Percentiles rank a stretch among this genome's conserved stretches.
Evolutionary conservation across 257 asterid species (phyloP).

Genomic region (Hygrophila difformis): DNA sequence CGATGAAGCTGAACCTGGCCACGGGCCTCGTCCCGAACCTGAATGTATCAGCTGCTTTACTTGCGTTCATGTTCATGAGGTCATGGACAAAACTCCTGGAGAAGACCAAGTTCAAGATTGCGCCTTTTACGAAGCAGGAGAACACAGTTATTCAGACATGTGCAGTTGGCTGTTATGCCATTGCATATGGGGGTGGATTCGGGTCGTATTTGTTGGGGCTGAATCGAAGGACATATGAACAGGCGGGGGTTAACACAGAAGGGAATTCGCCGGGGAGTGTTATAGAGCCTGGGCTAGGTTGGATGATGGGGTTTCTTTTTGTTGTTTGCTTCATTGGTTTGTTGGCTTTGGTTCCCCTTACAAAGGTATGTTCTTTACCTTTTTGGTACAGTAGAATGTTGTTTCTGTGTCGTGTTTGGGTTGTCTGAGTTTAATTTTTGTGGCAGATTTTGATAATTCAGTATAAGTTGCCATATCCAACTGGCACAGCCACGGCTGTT

Average conservation of each 20-base stretch:
- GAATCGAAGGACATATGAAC: constrained; percentile 46
- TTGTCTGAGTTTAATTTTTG: constrained; percentile 3
- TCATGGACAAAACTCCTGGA: constrained; percentile 69
- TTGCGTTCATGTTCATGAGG: constrained; percentile 58
- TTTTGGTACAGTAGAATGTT: not conserved
- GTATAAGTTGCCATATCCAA: constrained; percentile 51
- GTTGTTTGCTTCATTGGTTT: constrained; percentile 58
- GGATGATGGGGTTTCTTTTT: constrained; percentile 73
- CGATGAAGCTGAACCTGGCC: constrained; percentile 66
- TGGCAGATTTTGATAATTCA: constrained; percentile 53
- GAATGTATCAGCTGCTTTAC: constrained; percentile 87
- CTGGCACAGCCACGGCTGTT: constrained; percentile 73
- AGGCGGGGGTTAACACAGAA: constrained; percentile 46
- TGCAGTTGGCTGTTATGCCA: constrained; percentile 85
- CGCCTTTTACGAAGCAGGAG: constrained; percentile 76
- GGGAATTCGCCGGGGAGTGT: constrained; percentile 48
- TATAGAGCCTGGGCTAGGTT: constrained; percentile 50
- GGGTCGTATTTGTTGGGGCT: constrained; percentile 57
- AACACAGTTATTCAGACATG: constrained; percentile 80
- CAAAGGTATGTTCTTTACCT: constrained; percentile 36
- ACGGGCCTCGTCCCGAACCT: constrained; percentile 85
- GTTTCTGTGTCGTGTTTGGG: not conserved
- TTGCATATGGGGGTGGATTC: constrained; percentile 78
- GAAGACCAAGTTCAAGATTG: constrained; percentile 38
- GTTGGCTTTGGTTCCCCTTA: constrained; percentile 59